Evolutionary conservation across 768 basidiomycete species (phyloP), one percentile per base, ranked within the genome.

Genomic region (Amanita phalloides): DNA sequence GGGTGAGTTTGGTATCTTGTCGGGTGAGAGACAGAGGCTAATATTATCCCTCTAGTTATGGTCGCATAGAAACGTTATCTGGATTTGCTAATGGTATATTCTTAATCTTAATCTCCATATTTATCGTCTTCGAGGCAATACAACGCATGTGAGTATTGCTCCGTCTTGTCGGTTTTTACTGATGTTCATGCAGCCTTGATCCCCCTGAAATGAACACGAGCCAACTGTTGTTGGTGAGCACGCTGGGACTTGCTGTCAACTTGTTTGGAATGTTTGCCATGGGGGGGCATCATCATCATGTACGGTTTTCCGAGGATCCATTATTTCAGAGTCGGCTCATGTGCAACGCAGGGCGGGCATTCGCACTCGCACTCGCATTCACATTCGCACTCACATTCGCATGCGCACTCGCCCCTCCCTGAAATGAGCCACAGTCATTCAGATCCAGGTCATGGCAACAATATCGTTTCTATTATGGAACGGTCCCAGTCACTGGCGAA

Each of bases 211-310:
- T 99, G 92, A 94, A 91, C 58, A 96, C 93, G 2, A 87, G 78
- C 55, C 95, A 97, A 61, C 74, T 99, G 0, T 67, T 99, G 37
- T 72, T 96, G 1, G 87, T 99, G 48, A 95, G 91, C 55, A 79
- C 84, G 3, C 66, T 97, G 25, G 96, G 96, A 6, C 71, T 99
- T 8, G 91, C 75, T 1, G 92, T 99, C 44, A 99, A 99, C 64
- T 68, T 99, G 17, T 98, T 97, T 59, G 96, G 96, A 35, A 96
- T 99, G 92, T 90, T 93, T 63, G 96, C 96, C 1, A 99, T 96
- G 76, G 96, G 96, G 4, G 93, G 92, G 3, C 91, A 94, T 64
- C 85, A 87, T 62, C 89, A 90, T 56, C 88, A 89, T 69, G 86
- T 87, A 70, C 72, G 70, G 35, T 17, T 32, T 32, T 43, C 49